Evolutionary conservation across 495 filamentous ascomycete species (phyloP).

Genomic region (Aspergillus sparsus): DNA sequence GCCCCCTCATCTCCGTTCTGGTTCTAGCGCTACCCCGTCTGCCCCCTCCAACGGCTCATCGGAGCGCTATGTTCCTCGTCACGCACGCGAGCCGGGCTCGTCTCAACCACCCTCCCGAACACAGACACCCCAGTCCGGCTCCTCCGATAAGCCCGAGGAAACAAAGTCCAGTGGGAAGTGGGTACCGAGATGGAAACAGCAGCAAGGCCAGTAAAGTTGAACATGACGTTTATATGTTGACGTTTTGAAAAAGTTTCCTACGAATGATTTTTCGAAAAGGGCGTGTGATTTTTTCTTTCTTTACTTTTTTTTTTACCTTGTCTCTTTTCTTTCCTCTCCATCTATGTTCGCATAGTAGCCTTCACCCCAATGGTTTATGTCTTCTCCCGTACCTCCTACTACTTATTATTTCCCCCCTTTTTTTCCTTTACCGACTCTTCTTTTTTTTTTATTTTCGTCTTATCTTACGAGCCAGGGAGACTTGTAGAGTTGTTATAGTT

Average conservation of each 20-base stretch:
- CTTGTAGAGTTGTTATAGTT: constrained; percentile 18
- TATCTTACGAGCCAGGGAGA: constrained; percentile 20
- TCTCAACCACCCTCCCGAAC: constrained; percentile 33
- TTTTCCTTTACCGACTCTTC: constrained; percentile 1
- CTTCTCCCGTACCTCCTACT: not conserved
- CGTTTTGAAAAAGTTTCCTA: constrained; percentile 19
- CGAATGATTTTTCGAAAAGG: constrained; percentile 10
- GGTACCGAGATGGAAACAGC: constrained; percentile 50
- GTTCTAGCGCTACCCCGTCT: constrained; percentile 36
- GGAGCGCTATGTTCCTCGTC: constrained; percentile 43
- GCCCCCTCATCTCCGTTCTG: constrained; percentile 50
- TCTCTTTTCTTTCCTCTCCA: constrained; percentile 2
- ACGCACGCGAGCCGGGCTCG: constrained; percentile 38
- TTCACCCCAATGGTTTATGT: not conserved
- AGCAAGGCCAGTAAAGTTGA: constrained; percentile 36
- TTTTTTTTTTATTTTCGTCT: constrained; percentile 19
- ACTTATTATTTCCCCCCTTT: constrained; percentile 8
- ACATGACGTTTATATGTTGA: constrained; percentile 16
- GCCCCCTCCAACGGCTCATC: constrained; percentile 36
- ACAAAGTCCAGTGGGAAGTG: constrained; percentile 40
- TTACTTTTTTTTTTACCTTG: not conserved
- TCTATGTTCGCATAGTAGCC: constrained; percentile 9
- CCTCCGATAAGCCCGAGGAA: constrained; percentile 38
- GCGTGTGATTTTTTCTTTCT: constrained; percentile 17
- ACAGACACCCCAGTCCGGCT: constrained; percentile 27